Evolutionary conservation across 176 grass and related monocot genomes (phyloP).

Genomic region (Oryza coarctata): DNA sequence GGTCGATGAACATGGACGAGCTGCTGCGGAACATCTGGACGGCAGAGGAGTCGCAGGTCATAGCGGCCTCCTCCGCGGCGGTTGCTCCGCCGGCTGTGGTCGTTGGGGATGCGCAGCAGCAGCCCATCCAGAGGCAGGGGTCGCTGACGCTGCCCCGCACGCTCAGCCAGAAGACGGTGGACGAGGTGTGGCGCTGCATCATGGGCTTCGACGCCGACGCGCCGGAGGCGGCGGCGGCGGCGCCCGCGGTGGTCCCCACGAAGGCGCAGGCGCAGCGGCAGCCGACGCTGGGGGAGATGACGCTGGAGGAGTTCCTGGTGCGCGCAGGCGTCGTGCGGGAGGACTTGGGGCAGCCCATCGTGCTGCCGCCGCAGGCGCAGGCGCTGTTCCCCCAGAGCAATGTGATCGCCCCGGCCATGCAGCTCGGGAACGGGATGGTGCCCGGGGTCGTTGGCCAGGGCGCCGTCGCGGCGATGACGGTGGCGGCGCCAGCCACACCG

Average conservation of each 20-base stretch:
- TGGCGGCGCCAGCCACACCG: conserved; percentile 45
- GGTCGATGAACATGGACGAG: conserved; percentile 98
- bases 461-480: conserved; percentile 28
- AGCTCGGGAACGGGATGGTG: conserved; percentile 37
- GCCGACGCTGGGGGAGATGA: conserved; percentile 80
- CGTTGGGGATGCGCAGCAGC: neutral
- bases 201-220: conserved; percentile 10
- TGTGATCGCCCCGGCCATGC: conserved; percentile 29
- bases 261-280: conserved; percentile 38
- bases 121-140: conserved; percentile 64
- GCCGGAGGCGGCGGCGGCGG: neutral
- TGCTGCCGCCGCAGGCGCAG: conserved; percentile 36
- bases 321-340: conserved; percentile 80
- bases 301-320: conserved; percentile 89
- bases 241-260: neutral
- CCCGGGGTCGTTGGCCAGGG: conserved; percentile 32
- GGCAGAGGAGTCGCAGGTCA: conserved; percentile 78
- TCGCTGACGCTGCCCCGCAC: conserved; percentile 77
- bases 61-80: conserved; percentile 6
- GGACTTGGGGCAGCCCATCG: conserved; percentile 39
- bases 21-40: conserved; percentile 87
- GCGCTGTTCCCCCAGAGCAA: conserved; percentile 50
- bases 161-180: conserved; percentile 85
- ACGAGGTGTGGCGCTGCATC: conserved; percentile 84
- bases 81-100: neutral